Conservation (phyloP, 805 yeast genomes). For the Cyberlindnera samutprakarnensis region DNA sequence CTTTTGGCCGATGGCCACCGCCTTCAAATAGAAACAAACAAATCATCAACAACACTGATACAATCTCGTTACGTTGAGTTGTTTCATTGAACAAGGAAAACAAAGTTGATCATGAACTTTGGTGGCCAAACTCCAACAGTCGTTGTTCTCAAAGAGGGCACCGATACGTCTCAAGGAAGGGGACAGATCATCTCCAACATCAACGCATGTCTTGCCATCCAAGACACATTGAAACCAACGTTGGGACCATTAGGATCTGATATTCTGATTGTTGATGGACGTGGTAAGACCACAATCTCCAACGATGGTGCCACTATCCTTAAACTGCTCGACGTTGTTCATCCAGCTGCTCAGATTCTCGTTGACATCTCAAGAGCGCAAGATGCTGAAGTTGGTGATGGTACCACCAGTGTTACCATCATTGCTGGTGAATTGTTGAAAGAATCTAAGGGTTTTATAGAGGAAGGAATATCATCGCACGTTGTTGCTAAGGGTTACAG, state of each 20-base stretch:
- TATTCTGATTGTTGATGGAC: conserved; percentile 75
- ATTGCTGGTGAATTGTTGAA: conserved; percentile 91
- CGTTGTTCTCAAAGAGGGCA: conserved; percentile 96
- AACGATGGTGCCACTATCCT: conserved; percentile 98
- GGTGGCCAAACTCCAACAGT: conserved; percentile 96
- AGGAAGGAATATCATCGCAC: conserved; percentile 93
- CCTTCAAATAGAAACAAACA: too few relatives aligned
- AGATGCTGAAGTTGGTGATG: conserved; percentile 98
- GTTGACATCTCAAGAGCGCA: conserved; percentile 94
- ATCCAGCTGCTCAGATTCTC: conserved; percentile 95
- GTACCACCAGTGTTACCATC: conserved; percentile 93
- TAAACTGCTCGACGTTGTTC: conserved; percentile 87
- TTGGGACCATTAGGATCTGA: conserved; percentile 97
- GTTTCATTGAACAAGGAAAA: too few relatives aligned
- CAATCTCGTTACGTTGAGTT: too few relatives aligned
- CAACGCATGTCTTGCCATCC: conserved; percentile 95
- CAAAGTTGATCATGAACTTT: conserved; percentile 53
- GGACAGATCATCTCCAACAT: conserved; percentile 94
- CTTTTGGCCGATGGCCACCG: too few relatives aligned
- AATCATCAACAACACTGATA: too few relatives aligned
- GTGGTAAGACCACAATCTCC: conserved; percentile 88
- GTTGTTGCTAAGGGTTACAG: conserved; percentile 82
- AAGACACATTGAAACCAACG: conserved; percentile 91
- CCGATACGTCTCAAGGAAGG: conserved; percentile 93
- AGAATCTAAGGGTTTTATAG: conserved; percentile 85